phyloP scores from a whole-genome alignment of 148 eudicot genomes.

The Fallopia convolvulus region DNA sequence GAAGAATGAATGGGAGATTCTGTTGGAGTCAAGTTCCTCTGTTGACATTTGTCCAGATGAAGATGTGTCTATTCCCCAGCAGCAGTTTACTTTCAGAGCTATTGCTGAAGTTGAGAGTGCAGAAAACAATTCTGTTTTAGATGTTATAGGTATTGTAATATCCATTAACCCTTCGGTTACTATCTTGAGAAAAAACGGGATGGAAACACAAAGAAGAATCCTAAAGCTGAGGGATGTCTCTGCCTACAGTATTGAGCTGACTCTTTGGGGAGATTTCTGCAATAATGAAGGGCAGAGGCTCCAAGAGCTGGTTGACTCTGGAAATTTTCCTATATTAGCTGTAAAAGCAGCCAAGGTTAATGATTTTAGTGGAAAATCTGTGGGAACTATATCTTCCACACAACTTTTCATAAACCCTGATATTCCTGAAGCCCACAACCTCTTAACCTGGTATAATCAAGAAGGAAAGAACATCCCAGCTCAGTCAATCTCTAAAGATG shows the following conservation, averaged over 20 bases:
- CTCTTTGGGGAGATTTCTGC: conserved; percentile 97
- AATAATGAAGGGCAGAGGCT: conserved; percentile 85
- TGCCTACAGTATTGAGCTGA: conserved; percentile 71
- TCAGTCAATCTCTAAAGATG: conserved; percentile 72
- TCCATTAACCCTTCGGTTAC: conserved; percentile 84
- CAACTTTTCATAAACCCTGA: conserved; percentile 82
- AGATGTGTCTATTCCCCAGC: conserved; percentile 81
- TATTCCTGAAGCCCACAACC: conserved; percentile 53
- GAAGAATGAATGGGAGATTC: conserved; percentile 96
- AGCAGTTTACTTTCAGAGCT: conserved; percentile 74
- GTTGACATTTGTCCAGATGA: conserved; percentile 93
- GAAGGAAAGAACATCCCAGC: conserved; percentile 61
- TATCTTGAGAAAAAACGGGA: conserved; percentile 85
- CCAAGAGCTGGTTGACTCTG: conserved; percentile 71
- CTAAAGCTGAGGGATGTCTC: conserved; percentile 81
- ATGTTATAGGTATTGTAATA: conserved; percentile 70
- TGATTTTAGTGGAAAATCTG: conserved; percentile 82
- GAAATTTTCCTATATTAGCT: conserved; percentile 69
- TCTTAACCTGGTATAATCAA: conserved; percentile 64
- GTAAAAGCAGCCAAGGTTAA: conserved; percentile 92
- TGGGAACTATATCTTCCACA: conserved; percentile 77
- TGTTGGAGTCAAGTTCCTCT: conserved; percentile 72
- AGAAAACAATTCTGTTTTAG: conserved; percentile 82
- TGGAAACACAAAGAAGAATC: conserved; percentile 93
- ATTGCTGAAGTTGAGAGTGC: conserved; percentile 74